Base-by-base conservation (phyloP, 805 yeast genomes). In the Candida awuae region DNA sequence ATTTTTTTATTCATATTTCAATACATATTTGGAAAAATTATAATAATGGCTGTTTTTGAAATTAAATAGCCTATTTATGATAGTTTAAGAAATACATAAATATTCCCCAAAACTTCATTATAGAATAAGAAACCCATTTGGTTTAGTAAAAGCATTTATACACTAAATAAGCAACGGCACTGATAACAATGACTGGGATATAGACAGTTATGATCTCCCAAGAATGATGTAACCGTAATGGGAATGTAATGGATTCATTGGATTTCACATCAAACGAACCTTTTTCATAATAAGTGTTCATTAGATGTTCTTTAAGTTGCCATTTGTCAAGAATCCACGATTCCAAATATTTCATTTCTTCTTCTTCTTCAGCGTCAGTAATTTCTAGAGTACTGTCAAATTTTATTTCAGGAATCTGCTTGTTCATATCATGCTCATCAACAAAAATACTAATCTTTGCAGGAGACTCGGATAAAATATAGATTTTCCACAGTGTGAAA, bases 321-420 rank as follows among this genome's bases (percentile, higher is more conserved):
- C 97, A 92, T 9, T 73, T 61, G 3, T 69, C 59, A 44, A 66
- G 68, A 33, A 92, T 59, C 98, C 98, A 92, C 18, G 70, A 61
- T 38, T 78, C 83, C 53, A 92, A 87, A 30, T 49, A 53, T 35
- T 59, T 49, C 50, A 70, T 58, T 32, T 61, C 61, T n/a, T 45
- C 52, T 28, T 62, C 66, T 41, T 70, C 71, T n/a, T 62, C 66
- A 12, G 57, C 64, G 30, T 59, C 58, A 23, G 56, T 56, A n/a
- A 66, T 67, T 2, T 15, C 20, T 6, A 68, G 64, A 37, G 73
- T 73, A 34, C 70, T 68, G 20, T 71, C 68, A 27, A 56, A 50
- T 3, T 48, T 44, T 17, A 53, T 48, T 64, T 66, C 45, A 46
- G 63, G 18, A 10, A 50, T 39, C 7, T 46, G 44, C 6, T 33